A percentile compares a stretch with the other conserved stretches of the same genome.
Evolutionary conservation across 768 basidiomycete genomes (phyloP).

Genomic region (Asterophora lycoperdoides): DNA sequence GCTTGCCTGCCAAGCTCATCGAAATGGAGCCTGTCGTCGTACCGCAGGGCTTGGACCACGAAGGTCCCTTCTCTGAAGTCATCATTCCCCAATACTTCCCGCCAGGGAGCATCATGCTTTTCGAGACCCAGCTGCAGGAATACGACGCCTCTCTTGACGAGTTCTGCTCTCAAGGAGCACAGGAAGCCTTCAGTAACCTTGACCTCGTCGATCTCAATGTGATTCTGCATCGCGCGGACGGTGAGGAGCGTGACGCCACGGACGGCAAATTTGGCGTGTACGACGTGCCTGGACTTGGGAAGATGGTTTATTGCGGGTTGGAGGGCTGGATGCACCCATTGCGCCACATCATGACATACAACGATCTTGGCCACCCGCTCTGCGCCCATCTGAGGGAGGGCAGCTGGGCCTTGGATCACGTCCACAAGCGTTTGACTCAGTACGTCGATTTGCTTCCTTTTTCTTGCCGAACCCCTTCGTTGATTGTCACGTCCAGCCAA

Average conservation of each 20-base stretch:
- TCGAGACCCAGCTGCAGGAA: conserved; percentile 79
- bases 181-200: conserved; percentile 68
- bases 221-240: conserved; percentile 79
- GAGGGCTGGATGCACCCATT: conserved; percentile 97
- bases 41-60: conserved; percentile 58
- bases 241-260: conserved; percentile 90
- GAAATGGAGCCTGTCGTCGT: conserved; percentile 58
- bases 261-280: conserved; percentile 78
- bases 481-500: conserved; percentile 41
- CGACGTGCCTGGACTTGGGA: conserved; percentile 69
- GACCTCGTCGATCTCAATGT: conserved; percentile 88
- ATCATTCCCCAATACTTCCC: conserved; percentile 85
- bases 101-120: conserved; percentile 93
- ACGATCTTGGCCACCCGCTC: conserved; percentile 91
- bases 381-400: conserved; percentile 86
- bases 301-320: conserved; percentile 85
- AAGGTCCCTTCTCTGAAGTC: conserved; percentile 74
- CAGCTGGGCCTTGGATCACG: conserved; percentile 90
- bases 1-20: conserved; percentile 66
- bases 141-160: conserved; percentile 66
- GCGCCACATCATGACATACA: conserved; percentile 77
- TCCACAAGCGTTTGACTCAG: conserved; percentile 63
- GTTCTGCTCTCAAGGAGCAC: conserved; percentile 67
- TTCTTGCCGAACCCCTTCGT: not conserved
- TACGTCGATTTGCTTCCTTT: conserved; percentile 36